Percentiles rank a stretch among this genome's conserved stretches.
Evolutionary conservation across 2,329 filamentous ascomycete species (phyloP).

Genomic region (Saccharata proteae): DNA sequence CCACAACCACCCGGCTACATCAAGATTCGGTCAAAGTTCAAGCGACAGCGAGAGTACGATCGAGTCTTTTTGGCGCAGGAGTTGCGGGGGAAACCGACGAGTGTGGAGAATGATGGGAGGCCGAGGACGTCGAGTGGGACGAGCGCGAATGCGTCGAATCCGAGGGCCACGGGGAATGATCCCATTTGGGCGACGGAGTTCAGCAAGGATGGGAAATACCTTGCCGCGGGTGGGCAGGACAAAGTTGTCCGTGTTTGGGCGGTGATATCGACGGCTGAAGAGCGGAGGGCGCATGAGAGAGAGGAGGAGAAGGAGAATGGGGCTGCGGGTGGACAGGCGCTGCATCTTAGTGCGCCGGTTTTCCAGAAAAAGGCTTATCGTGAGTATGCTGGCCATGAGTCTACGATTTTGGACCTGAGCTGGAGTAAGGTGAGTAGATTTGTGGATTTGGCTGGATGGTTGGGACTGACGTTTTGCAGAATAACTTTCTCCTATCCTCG

Average conservation of each 20-base stretch:
- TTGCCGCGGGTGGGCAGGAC: conserved; percentile 89
- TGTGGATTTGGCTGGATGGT: background rate
- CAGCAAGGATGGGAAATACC: conserved; percentile 78
- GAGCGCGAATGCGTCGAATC: background rate
- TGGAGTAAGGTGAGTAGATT: conserved; percentile 67
- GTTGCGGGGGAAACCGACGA: conserved; percentile 45
- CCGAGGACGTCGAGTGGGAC: conserved; percentile 12
- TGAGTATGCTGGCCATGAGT: conserved; percentile 73
- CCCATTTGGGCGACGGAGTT: conserved; percentile 91
- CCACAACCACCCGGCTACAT: conserved; percentile 88
- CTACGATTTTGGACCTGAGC: conserved; percentile 79
- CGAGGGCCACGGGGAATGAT: conserved; percentile 24
- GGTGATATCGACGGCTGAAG: conserved; percentile 71
- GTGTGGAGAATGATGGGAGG: conserved; percentile 16
- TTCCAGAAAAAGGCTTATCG: conserved; percentile 68
- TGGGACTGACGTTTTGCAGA: conserved; percentile 32
- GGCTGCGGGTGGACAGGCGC: conserved; percentile 36
- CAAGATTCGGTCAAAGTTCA: conserved; percentile 68
- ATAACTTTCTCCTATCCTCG: conserved; percentile 89
- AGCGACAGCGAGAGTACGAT: conserved; percentile 71
- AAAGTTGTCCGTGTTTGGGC: conserved; percentile 77
- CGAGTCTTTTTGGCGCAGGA: conserved; percentile 87
- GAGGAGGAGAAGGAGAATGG: conserved; percentile 45
- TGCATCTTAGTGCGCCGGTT: conserved; percentile 75
- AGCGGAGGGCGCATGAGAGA: conserved; percentile 60